Conservation (phyloP, 148 eudicot species). For the Tetragonia tetragonoides region DNA sequence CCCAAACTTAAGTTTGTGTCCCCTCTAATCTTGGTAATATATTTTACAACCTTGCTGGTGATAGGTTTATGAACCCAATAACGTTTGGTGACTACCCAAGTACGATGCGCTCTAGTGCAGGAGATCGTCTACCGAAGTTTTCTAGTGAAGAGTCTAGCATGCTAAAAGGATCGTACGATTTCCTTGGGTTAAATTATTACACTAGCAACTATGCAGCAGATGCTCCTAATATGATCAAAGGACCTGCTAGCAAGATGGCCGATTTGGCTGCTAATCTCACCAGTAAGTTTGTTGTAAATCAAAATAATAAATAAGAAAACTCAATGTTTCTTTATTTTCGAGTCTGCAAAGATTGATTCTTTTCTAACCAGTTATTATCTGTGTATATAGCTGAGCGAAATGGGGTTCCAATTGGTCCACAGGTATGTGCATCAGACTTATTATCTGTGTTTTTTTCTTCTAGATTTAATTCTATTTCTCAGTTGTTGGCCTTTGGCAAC, state of each 20-base stretch:
- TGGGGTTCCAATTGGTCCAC: constrained; percentile 26
- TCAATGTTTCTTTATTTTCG: neutral
- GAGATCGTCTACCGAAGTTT: constrained; percentile 28
- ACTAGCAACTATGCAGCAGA: constrained; percentile 46
- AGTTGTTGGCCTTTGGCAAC: neutral
- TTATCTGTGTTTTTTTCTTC: neutral
- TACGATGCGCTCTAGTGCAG: constrained; percentile 25
- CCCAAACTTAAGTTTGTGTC: neutral
- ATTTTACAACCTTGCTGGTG: neutral
- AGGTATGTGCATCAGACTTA: constrained; percentile 8
- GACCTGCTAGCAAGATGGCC: constrained; percentile 29
- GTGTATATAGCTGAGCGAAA: constrained; percentile 18
- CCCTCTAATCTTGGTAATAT: constrained; percentile 2
- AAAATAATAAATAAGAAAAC: too few species aligned
- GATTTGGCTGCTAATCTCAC: constrained; percentile 24
- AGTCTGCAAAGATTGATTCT: neutral
- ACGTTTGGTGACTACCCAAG: constrained; percentile 32
- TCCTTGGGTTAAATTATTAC: constrained; percentile 62
- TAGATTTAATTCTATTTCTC: too few species aligned
- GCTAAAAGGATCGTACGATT: constrained; percentile 49
- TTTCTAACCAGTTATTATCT: constrained; percentile 10
- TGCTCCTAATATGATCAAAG: constrained; percentile 20
- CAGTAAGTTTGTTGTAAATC: constrained; percentile 13
- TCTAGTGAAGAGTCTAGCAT: constrained; percentile 23
- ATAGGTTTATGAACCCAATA: constrained; percentile 34